Evolutionary conservation across 208 protist genomes (phyloP), one percentile per base, ranked within the genome.

Genomic region (Herpetomonas tarakana): DNA sequence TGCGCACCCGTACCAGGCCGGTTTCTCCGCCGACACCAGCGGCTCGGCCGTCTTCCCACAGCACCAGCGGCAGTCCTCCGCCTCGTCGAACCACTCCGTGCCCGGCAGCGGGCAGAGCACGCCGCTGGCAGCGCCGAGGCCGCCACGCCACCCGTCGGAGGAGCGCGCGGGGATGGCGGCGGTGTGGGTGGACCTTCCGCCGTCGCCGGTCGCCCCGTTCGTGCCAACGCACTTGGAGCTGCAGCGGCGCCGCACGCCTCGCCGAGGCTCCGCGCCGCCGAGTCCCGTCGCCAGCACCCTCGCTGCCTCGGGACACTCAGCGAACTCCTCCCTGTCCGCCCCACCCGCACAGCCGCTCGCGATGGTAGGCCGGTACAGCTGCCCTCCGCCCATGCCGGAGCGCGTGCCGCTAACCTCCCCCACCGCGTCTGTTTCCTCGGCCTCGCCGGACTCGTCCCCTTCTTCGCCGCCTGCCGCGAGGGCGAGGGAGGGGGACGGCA

Each of bases 151-250:
- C 14, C 68, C 68, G 4, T 72, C 68, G 19, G 68, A 75, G 50
- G 68, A 72, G n/a, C 52, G 63, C 11, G 69, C 68, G 39, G 22
- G 62, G 41, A 76, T 72, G 68, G 68, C 74, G 19, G 69, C 76
- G 0, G 64, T 83, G 47, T 83, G 76, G 76, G 76, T 83, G 19
- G 71, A 76, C 45, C 21, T 83, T 19, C 62, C 70, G 2, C 19
- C 19, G 12, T 70, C 66, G 9, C 66, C 56, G 58, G 31, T 58
- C 28, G 50, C 38, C 57, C 69, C 61, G 27, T 57, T 47, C 30
- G 49, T 66, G 63, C 30, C 54, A 25, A 62, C 62, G 41, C 61
- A 45, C 46, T 53, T 47, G 28, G 60, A 72, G 49, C 59, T 31
- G 24, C 63, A 68, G 2, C 76, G 76, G 0, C 71, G 76, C 53